These are phyloP conservation scores for Calonectria hongkongensis DNA, from an alignment of 2,329 filamentous ascomycete species.

Conservation along the genomic window DNA sequence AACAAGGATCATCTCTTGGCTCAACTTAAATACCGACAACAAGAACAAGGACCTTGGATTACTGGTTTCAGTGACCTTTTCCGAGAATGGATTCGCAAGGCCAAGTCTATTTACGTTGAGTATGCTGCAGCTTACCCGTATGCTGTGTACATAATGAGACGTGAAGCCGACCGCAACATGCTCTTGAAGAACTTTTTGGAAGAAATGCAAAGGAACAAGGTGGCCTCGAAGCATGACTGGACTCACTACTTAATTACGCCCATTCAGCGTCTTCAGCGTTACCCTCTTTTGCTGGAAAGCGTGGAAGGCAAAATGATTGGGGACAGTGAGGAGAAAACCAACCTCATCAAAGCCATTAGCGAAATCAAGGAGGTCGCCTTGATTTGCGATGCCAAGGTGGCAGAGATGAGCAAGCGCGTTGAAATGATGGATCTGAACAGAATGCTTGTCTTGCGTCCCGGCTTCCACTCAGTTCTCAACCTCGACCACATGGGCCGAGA, in stretches of 20 bases:
- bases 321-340: constrained; percentile 93
- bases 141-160: constrained; percentile 87
- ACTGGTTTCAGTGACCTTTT: constrained; percentile 97
- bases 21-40: constrained; percentile 96
- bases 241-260: constrained; percentile 95
- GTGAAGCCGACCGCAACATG: constrained; percentile 89
- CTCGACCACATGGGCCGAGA: constrained; percentile 95
- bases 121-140: constrained; percentile 92
- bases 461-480: constrained; percentile 92
- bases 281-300: constrained; percentile 87
- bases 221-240: constrained; percentile 91
- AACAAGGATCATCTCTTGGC: constrained; percentile 95
- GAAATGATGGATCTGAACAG: constrained; percentile 88
- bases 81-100: constrained; percentile 98
- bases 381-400: constrained; percentile 94
- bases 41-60: constrained; percentile 97
- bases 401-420: constrained; percentile 93
- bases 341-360: constrained; percentile 87
- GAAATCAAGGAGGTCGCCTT: constrained; percentile 93
- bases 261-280: constrained; percentile 93
- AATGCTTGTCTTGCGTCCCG: constrained; percentile 89
- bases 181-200: constrained; percentile 92
- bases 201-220: constrained; percentile 84
- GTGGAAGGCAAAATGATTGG: constrained; percentile 88
- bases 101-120: constrained; percentile 90